phyloP scores from a whole-genome alignment of 768 basidiomycete genomes.

The Trametes cingulata region DNA sequence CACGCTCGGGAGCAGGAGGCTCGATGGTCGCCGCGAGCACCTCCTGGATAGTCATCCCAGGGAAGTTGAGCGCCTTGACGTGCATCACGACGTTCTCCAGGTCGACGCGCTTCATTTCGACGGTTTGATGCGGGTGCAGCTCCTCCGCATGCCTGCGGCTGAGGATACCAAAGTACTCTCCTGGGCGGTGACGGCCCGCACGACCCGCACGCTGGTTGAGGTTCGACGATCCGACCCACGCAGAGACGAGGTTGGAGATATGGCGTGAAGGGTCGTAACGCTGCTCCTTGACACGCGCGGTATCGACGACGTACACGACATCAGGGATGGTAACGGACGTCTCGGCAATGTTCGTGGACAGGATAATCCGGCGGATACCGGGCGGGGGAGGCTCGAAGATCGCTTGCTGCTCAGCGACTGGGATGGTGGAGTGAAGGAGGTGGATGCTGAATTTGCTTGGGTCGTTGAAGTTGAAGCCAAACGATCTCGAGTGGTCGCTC shows the following conservation, averaged over 20 bases:
- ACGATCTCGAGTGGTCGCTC: conserved; percentile 41
- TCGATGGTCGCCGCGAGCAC: conserved; percentile 86
- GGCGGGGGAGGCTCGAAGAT: conserved; percentile 81
- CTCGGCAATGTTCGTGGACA: conserved; percentile 95
- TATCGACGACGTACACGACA: conserved; percentile 92
- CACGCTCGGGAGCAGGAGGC: conserved; percentile 76
- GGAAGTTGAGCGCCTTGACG: conserved; percentile 89
- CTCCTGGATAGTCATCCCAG: conserved; percentile 82
- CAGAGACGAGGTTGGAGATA: conserved; percentile 85
- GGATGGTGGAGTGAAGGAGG: conserved; percentile 86
- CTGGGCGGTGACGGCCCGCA: conserved; percentile 87
- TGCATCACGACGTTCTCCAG: conserved; percentile 95
- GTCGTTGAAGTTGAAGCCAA: conserved; percentile 65
- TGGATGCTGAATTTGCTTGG: conserved; percentile 65
- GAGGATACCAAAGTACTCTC: conserved; percentile 88
- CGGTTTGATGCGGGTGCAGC: conserved; percentile 80
- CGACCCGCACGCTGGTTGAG: conserved; percentile 90
- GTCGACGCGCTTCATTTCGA: conserved; percentile 94
- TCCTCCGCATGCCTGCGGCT: conserved; percentile 57
- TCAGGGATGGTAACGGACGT: conserved; percentile 95
- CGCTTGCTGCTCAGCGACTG: conserved; percentile 83
- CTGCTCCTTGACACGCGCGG: conserved; percentile 85
- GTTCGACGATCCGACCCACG: conserved; percentile 91
- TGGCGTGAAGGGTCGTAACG: conserved; percentile 87
- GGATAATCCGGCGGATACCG: conserved; percentile 83